Conservation (phyloP, 139 green algal species). For the Micromonas pusilla region DNA sequence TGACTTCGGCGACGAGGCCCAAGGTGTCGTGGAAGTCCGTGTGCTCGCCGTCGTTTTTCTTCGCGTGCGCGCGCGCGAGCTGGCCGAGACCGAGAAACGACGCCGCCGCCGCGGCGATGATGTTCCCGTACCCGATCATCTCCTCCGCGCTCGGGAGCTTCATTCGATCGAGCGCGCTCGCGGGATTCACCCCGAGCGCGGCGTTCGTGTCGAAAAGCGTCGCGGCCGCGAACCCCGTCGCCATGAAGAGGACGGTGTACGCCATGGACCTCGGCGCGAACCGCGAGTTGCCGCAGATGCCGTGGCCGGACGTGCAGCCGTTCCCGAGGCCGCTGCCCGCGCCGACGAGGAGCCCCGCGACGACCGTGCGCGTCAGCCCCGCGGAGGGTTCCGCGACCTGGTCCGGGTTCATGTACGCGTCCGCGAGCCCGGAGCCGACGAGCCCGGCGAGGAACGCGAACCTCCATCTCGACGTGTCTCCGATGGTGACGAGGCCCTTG, state of each 20-base stretch:
- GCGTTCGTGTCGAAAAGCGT: constrained; percentile 4
- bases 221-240: constrained; percentile 32
- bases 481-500: not conserved
- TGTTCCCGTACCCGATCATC: not conserved
- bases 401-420: not conserved
- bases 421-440: not conserved
- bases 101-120: not conserved
- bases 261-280: constrained; percentile 19
- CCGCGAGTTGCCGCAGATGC: constrained; percentile 56
- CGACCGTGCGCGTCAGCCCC: not conserved
- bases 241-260: constrained; percentile 53
- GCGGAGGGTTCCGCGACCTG: not conserved
- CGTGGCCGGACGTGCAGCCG: constrained; percentile 76
- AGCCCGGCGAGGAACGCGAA: constrained; percentile 2
- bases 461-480: not conserved
- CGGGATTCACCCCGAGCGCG: not conserved
- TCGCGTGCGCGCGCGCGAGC: not conserved
- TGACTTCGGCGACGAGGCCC: not conserved
- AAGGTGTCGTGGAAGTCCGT: not conserved
- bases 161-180: not conserved
- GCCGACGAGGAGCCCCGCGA: constrained; percentile 27
- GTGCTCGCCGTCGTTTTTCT: not conserved
- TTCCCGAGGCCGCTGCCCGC: constrained; percentile 48
- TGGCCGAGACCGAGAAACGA: not conserved
- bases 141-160: not conserved